Base-by-base conservation (phyloP, 768 basidiomycete genomes). In the Pluteus cervinus region DNA sequence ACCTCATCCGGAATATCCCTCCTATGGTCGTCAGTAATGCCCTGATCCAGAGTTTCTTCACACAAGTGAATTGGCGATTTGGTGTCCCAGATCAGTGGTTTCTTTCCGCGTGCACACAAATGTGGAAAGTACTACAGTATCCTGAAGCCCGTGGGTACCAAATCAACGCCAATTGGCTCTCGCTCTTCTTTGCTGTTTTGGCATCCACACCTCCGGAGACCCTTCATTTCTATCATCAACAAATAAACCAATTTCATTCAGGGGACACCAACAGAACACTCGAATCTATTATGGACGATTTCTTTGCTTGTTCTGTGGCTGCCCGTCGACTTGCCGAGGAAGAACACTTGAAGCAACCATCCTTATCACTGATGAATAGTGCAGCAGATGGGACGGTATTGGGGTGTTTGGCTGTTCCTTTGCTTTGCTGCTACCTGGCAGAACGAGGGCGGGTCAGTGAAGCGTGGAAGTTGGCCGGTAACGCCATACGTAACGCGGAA, bases 81-180 rank as follows among this genome's bases (percentile, higher is more conserved):
- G 71, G 71, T 8, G 63, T 76, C 18, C 69, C 72, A 5, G 65
- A 72, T 45, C 48, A 55, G 15, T 75, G 71, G 70, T 71, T 75
- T 48, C 57, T 53, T 25, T 43, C 52, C n/a, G 56, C 65, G 2
- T 66, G 62, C 35, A 42, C 53, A 17, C 60, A 61, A 33, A 75
- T 73, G 73, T 74, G 69, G 71, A 51, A 43, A n/a, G 56, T 57
- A 23, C 38, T 74, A 15, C 58, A 62, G 25, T 53, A 60, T 33
- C 48, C n/a, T 51, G 16, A 47, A 46, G 37, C 46, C 46, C n/a
- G 51, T 47, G 17, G 55, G 52, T 50, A 62, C 15, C 61, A 66
- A 33, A 57, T 73, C 48, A 75, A 74, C 44, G 58, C 68, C 12
- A 63, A 73, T 48, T 76, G 71, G 71, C 50, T 76, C 11, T 62